Percentiles rank a stretch among this genome's conserved stretches.
Evolutionary conservation across 2,329 filamentous ascomycete genomes (phyloP).

Genomic region (Penicillium sp.): DNA sequence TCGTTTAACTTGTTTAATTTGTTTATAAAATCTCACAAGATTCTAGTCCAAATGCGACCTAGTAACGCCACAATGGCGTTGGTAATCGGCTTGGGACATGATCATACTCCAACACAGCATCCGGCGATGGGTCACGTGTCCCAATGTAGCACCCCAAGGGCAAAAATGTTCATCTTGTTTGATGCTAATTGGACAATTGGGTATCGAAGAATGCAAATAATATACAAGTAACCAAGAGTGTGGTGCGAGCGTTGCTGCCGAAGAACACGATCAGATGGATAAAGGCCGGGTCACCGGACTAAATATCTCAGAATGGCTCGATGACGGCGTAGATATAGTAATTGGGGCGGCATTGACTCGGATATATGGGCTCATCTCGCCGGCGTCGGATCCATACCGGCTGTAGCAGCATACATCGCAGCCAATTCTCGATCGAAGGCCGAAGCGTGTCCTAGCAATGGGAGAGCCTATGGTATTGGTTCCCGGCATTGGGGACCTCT

Average conservation of each 20-base stretch:
- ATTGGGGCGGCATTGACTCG: not conserved
- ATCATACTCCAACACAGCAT: not conserved
- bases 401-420: not conserved
- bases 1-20: not conserved
- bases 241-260: not conserved
- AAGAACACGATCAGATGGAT: not conserved
- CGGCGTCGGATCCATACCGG: not conserved
- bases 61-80: constrained; percentile 4
- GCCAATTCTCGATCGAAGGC: not conserved
- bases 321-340: not conserved
- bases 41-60: not conserved
- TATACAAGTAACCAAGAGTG: constrained; percentile 3
- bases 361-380: not conserved
- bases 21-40: not conserved
- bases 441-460: not conserved
- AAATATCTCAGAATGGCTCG: not conserved
- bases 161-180: not conserved
- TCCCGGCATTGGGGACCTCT: not conserved
- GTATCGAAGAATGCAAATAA: constrained; percentile 20
- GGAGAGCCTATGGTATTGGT: not conserved
- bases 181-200: constrained; percentile 11
- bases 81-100: not conserved
- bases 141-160: not conserved
- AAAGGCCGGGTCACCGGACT: not conserved
- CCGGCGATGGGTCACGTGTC: constrained; percentile 3